Base-by-base conservation (phyloP, 1,139 yeast genomes). In the Entelexis sorbosivorans region DNA sequence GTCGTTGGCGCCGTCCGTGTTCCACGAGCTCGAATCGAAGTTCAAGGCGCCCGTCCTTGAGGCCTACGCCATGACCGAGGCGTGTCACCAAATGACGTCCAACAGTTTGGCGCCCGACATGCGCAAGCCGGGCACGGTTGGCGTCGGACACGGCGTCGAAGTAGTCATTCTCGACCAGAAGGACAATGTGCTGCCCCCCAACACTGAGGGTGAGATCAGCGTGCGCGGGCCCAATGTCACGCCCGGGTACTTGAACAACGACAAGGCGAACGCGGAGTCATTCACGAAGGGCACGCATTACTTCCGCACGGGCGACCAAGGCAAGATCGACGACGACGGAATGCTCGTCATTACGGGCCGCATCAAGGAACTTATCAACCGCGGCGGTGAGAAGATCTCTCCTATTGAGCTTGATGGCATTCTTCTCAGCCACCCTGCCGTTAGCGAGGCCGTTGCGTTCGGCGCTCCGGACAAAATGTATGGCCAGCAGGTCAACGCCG, bases 11-110 rank as follows among this genome's bases (percentile, higher is more conserved):
- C 84, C 84, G 3, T 64, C 79, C 1, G 77, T 79, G 4, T 75
- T 80, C 67, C 69, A 70, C 50, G 71, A 74, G 59, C 68, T 81
- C 44, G 86, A 81, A 59, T 58, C 66, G 47, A 69, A 72, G 28
- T 75, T 81, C 63, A 65, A 73, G 19, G 81, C 83, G 0, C 86
- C 86, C 0, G 85, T 81, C 0, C 62, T 80, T 16, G 87, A 81
- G 63, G 86, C 86, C 0, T 81, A 81, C 61, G 86, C 86, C n/a
- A 80, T 81, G 85, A 81, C 86, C 3, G 87, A 81, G 62, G 84
- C 84, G 1, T 69, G 73, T 55, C 86, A 81, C 63, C 86, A 81
- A 63, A 81, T 81, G 81, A 77, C 84, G 13, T 78, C 85, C 8
- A 81, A 81, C 64, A 74, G 76, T 56, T 65, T 79, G 38, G 84